A percentile compares a stretch with the other conserved stretches of the same genome.
phyloP scores from a whole-genome alignment of 768 basidiomycete species.

The Russula olivacea region DNA sequence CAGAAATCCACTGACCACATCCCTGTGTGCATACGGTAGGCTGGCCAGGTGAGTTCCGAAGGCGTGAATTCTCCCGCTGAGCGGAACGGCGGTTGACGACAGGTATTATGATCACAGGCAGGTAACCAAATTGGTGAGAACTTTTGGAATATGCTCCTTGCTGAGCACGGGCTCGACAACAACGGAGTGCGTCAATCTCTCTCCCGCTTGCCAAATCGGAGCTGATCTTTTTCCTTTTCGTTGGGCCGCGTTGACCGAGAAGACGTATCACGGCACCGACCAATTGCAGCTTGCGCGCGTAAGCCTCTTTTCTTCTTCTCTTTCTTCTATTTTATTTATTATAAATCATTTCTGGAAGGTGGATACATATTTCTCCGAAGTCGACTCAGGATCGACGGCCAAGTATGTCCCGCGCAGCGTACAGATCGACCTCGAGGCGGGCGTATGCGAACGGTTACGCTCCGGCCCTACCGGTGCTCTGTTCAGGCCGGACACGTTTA shows the following conservation, averaged over 20 bases:
- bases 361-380: constrained; percentile 77
- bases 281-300: constrained; percentile 70
- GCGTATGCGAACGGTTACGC: constrained; percentile 74
- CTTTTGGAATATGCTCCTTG: constrained; percentile 86
- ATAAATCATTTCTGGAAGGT: constrained; percentile 39
- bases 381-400: constrained; percentile 41
- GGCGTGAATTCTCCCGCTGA: neutral
- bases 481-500: constrained; percentile 84
- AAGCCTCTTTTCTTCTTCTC: constrained; percentile 21
- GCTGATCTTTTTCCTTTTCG: neutral
- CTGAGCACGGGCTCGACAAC: constrained; percentile 77
- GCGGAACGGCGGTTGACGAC: constrained; percentile 1
- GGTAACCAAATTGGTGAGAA: constrained; percentile 76
- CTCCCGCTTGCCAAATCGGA: neutral
- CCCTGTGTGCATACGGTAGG: constrained; percentile 38
- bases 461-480: constrained; percentile 64
- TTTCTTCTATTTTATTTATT: neutral
- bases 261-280: constrained; percentile 63
- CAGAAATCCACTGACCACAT: neutral
- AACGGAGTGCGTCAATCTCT: constrained; percentile 47
- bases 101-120: constrained; percentile 37
- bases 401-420: constrained; percentile 90
- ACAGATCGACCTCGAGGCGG: constrained; percentile 85
- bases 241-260: neutral
- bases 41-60: constrained; percentile 58